Conservation (phyloP, 441 rosid species). For the Pelargonium fulgidum region DNA sequence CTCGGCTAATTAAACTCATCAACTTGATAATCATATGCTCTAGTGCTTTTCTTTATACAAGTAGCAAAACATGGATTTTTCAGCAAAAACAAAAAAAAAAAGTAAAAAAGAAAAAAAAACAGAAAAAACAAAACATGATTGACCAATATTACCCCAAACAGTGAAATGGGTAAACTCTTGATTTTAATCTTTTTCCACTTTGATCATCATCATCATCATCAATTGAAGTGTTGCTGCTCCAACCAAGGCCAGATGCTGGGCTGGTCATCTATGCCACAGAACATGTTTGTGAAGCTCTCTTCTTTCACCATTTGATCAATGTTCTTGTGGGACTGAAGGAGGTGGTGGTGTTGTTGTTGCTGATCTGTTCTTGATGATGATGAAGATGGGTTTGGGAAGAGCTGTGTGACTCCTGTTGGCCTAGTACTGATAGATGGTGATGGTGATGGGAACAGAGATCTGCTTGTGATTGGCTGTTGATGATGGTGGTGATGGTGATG, state of each 20-base stretch:
- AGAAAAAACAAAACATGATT: neutral
- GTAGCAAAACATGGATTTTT: neutral
- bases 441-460: conserved; percentile 46
- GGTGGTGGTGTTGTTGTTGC: conserved; percentile 9
- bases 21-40: neutral
- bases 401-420: conserved; percentile 43
- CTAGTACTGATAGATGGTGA: conserved; percentile 23
- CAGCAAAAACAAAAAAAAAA: neutral
- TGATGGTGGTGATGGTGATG: neutral
- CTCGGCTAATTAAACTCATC: neutral
- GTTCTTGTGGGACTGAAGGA: conserved; percentile 22
- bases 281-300: conserved; percentile 82
- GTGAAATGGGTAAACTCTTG: conserved; percentile 19
- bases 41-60: neutral
- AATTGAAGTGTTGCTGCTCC: conserved; percentile 79
- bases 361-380: conserved; percentile 36
- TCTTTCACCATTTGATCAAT: conserved; percentile 62
- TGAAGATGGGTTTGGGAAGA: conserved; percentile 44
- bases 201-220: conserved; percentile 27
- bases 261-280: conserved; percentile 79
- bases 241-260: conserved; percentile 97
- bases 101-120: neutral
- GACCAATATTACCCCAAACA: conserved; percentile 7
- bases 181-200: neutral
- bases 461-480: conserved; percentile 34